Conservation (phyloP, 768 basidiomycete genomes). For the Lactarius sanguifluus region DNA sequence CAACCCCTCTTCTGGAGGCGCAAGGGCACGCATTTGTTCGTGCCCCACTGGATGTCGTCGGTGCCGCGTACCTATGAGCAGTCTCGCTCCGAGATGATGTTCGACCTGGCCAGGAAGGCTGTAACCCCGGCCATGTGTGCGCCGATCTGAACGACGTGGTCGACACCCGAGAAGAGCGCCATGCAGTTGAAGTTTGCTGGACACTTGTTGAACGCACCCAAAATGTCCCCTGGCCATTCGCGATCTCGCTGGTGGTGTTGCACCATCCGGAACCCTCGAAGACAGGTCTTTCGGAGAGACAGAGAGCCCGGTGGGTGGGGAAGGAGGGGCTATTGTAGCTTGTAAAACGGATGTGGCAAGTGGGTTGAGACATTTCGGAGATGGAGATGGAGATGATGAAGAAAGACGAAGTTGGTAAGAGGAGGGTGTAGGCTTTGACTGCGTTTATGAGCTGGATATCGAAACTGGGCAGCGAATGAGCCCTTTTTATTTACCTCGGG, state of each 20-base stretch:
- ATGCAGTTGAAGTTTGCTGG: background rate
- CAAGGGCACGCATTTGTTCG: background rate
- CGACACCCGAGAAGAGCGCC: background rate
- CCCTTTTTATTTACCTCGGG: background rate
- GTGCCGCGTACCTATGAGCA: too few species aligned
- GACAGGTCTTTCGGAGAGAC: background rate
- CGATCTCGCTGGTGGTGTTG: background rate
- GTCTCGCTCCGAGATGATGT: background rate
- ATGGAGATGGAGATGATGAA: background rate
- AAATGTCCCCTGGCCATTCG: background rate
- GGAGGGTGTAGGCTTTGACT: background rate
- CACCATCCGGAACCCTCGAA: conserved; percentile 6
- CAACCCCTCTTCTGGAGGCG: background rate
- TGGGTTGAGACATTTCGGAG: conserved; percentile 1
- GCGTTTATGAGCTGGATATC: background rate
- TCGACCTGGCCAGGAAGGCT: background rate
- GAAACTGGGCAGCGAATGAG: background rate
- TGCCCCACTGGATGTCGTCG: background rate
- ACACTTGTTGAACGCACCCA: background rate
- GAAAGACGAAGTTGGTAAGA: background rate
- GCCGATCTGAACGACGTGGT: background rate
- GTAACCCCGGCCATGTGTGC: background rate
- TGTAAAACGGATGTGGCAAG: conserved; percentile 1
- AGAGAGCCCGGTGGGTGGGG: background rate
- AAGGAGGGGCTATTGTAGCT: background rate